phyloP scores from a whole-genome alignment of 2,329 filamentous ascomycete species.

The Neopestalotiopsis clavispora region DNA sequence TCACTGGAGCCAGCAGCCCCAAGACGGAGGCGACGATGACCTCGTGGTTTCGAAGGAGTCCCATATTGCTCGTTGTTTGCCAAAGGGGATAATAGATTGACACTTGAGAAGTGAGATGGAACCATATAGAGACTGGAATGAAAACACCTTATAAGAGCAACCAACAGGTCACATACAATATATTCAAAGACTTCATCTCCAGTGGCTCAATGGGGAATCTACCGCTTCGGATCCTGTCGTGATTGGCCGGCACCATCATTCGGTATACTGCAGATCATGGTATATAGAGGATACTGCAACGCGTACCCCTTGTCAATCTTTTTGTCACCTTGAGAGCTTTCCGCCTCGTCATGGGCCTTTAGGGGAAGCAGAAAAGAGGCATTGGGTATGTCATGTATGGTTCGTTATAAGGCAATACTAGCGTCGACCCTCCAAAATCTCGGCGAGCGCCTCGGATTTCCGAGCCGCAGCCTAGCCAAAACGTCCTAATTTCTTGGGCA shows the following conservation, averaged over 20 bases:
- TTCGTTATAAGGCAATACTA: background rate
- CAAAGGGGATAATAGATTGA: background rate
- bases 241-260: background rate
- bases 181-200: too few species aligned
- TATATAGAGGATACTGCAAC: background rate
- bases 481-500: background rate
- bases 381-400: background rate
- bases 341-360: too few species aligned
- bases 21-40: background rate
- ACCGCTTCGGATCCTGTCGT: too few species aligned
- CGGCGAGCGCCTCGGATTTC: background rate
- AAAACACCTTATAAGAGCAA: too few species aligned
- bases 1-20: slow-evolving; percentile 11
- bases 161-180: too few species aligned
- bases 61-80: background rate
- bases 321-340: too few species aligned
- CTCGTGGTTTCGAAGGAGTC: background rate
- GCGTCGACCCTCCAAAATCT: background rate
- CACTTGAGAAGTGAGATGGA: background rate
- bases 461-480: background rate
- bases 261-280: background rate
- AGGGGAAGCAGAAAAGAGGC: too few species aligned
- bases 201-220: too few species aligned
- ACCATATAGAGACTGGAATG: too few species aligned
- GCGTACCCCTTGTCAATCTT: background rate